Evolutionary conservation across 441 rosid genomes (phyloP).

Genomic region (Dalechampia spathulata): DNA sequence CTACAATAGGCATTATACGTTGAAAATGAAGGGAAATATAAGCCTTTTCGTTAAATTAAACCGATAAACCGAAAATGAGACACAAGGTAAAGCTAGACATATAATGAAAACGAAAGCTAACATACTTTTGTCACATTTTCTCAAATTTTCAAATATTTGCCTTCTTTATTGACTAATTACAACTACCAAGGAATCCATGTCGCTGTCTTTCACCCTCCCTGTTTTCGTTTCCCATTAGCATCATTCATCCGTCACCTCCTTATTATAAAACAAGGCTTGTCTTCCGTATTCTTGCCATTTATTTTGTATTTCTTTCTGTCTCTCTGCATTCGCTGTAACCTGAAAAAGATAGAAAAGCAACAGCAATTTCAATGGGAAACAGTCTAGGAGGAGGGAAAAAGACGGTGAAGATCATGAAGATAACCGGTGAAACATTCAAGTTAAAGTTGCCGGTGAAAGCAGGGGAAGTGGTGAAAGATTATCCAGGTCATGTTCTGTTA

Average conservation of each 20-base stretch:
- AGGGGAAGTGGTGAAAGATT: conserved; percentile 47
- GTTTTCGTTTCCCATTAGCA: background rate
- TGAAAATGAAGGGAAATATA: background rate
- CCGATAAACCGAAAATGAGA: background rate
- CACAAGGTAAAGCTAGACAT: background rate
- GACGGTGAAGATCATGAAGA: conserved; percentile 68
- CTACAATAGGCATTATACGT: too few relatives aligned
- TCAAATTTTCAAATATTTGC: conserved; percentile 18
- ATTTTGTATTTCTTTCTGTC: too few relatives aligned
- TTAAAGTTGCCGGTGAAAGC: conserved; percentile 78
- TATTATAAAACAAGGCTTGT: too few relatives aligned
- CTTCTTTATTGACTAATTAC: conserved; percentile 39
- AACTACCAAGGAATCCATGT: background rate
- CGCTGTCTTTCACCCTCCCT: conserved; percentile 22
- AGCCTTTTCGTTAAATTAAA: too few relatives aligned
- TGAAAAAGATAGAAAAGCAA: too few relatives aligned
- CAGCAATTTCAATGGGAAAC: conserved; percentile 98
- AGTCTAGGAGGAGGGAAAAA: conserved; percentile 56
- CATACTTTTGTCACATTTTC: conserved; percentile 23
- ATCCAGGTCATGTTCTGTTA: conserved; percentile 62
- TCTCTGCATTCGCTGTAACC: too few relatives aligned
- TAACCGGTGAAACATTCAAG: conserved; percentile 76
- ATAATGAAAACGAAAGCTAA: conserved; percentile 19
- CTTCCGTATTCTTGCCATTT: too few relatives aligned
- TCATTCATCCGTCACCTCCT: too few relatives aligned